Evolutionary conservation across 2,329 filamentous ascomycete species (phyloP), one percentile per base, ranked within the genome.

Genomic region (Hortaea werneckii): DNA sequence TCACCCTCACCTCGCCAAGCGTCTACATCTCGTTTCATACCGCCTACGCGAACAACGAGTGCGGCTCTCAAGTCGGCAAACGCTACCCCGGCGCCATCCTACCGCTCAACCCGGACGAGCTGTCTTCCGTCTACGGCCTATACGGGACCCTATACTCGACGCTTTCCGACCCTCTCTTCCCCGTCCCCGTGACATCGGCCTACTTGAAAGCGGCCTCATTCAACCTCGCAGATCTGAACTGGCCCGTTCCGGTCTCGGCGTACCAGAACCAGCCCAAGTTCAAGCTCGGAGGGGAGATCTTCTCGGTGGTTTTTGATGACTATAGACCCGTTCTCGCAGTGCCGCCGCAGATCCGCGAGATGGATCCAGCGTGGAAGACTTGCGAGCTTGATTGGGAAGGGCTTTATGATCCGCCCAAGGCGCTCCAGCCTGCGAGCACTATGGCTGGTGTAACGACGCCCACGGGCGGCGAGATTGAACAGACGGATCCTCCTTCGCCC

Each of bases 371-470:
- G 9, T 54, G 52, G 52, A 28, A 27, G 40, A 29, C 6, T 6
- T 54, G 52, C 12, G 52, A 29, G 6, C 42, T 54, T 10, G 41
- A 50, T 26, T 47, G 45, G 40, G 35, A 44, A 7, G 52, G 52
- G 11, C 28, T 51, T 6, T 50, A 49, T 35, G 51, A 54, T 41
- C 51, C 51, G 9, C 51, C 51, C 6, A 46, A 41, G 5, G 50
- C 48, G 13, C 37, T 52, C 3, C 3, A 29, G 5, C 40, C 40
- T 29, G 27, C 40, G 2, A 30, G 11, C 5, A 29, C 20, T 29
- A 5, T 29, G 3, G 40, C 40, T 2, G 40, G 40, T n/a, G 37
- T 20, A 5, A 39, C 37, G 2, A 39, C 37, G 13, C 13, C 37
- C 2, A 4, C 3, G 4, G 37, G 37, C 3, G 13, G 10, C 2